phyloP scores from a whole-genome alignment of 768 basidiomycete species.

The Serendipita vermifera region DNA sequence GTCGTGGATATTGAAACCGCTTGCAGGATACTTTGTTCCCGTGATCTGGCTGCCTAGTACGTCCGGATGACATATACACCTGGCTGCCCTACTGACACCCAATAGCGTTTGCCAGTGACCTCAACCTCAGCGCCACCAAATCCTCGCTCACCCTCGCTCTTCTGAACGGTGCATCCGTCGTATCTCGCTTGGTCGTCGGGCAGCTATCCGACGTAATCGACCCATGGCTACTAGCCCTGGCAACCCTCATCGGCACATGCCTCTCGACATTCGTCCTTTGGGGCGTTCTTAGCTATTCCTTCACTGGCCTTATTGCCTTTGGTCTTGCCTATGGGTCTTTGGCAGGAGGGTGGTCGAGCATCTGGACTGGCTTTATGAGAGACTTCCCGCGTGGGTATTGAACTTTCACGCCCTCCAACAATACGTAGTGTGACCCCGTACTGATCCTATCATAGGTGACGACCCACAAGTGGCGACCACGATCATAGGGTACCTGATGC shows the following conservation, averaged over 20 bases:
- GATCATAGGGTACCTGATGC: conserved; percentile 20
- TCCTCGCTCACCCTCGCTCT: conserved; percentile 19
- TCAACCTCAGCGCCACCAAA: conserved; percentile 18
- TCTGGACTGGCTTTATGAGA: conserved; percentile 22
- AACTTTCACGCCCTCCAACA: neutral
- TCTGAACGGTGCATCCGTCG: conserved; percentile 22
- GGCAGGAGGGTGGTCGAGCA: conserved; percentile 22
- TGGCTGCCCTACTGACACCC: neutral
- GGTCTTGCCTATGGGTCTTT: conserved; percentile 20
- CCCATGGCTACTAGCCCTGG: conserved; percentile 20
- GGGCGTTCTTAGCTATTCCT: conserved; percentile 21
- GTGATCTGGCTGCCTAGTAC: conserved; percentile 21
- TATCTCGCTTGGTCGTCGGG: conserved; percentile 21
- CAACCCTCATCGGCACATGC: conserved; percentile 17
- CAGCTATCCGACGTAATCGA: conserved; percentile 22
- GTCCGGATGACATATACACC: no score
- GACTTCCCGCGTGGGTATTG: conserved; percentile 19
- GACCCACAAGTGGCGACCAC: conserved; percentile 19
- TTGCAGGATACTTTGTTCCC: conserved; percentile 18
- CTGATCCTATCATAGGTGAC: conserved; percentile 17
- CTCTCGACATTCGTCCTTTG: conserved; percentile 23
- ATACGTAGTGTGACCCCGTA: neutral
- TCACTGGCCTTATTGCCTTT: conserved; percentile 20
- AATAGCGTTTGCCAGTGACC: conserved; percentile 21
- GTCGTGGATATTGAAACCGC: neutral